Percentiles rank a stretch among this genome's conserved stretches.
Evolutionary conservation across 2,329 filamentous ascomycete genomes (phyloP).

Genomic region (Calonectria hawksworthii): DNA sequence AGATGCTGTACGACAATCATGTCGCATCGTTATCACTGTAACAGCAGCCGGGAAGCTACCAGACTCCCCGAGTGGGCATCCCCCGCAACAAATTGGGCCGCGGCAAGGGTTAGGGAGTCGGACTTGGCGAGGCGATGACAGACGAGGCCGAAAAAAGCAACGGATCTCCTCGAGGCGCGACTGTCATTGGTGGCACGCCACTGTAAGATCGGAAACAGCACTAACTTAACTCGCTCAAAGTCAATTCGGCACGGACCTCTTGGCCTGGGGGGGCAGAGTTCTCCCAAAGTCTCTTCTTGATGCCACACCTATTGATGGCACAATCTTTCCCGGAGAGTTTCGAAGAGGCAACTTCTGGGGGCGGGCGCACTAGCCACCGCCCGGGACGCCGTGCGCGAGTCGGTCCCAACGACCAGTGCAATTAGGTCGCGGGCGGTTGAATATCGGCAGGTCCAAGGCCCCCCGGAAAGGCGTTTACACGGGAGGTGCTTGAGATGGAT

Average conservation of each 20-base stretch:
- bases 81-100: not conserved
- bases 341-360: not conserved
- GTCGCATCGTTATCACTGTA: not conserved
- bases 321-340: not conserved
- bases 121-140: not conserved
- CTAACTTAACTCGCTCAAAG: not conserved
- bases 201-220: conserved; percentile 3
- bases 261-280: not conserved
- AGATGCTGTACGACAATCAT: not conserved
- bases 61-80: not conserved
- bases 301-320: not conserved
- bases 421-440: conserved; percentile 2
- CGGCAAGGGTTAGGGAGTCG: conserved; percentile 5
- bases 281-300: not conserved
- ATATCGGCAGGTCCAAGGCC: not conserved
- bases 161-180: not conserved
- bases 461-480: not conserved
- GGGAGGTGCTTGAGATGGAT: not conserved
- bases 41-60: not conserved
- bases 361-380: conserved; percentile 7
- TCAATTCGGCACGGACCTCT: not conserved
- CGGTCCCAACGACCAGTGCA: not conserved
- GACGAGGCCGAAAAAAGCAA: conserved; percentile 5
- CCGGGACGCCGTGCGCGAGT: not conserved
- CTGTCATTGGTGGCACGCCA: conserved; percentile 6